Evolutionary conservation across 2,329 filamentous ascomycete species (phyloP).

Genomic region (Nemania bipapillata): DNA sequence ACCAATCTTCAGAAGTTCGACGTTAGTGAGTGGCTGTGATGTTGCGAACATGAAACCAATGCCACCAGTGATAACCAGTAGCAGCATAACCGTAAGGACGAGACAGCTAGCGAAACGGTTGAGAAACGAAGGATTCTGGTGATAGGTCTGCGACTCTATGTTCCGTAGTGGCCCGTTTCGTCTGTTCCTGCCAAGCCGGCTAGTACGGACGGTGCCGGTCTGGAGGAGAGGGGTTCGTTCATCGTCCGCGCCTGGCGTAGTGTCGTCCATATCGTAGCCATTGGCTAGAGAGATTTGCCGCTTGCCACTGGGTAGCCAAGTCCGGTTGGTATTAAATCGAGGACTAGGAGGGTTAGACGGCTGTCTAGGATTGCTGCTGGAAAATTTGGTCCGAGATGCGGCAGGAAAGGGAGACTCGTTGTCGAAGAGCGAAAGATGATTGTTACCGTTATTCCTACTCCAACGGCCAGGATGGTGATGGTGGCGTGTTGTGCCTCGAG

Average conservation of each 20-base stretch:
- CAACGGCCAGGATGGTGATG: conserved; percentile 80
- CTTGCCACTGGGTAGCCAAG: conserved; percentile 55
- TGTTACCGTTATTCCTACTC: conserved; percentile 73
- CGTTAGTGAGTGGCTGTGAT: conserved; percentile 83
- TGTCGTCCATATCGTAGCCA: conserved; percentile 83
- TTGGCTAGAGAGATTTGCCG: conserved; percentile 70
- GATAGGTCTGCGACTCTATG: conserved; percentile 77
- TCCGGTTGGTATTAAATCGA: conserved; percentile 56
- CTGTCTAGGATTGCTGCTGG: conserved; percentile 66
- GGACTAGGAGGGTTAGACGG: conserved; percentile 78
- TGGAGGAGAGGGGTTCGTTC: conserved; percentile 84
- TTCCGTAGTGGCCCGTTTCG: conserved; percentile 68
- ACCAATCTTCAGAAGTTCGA: conserved; percentile 81
- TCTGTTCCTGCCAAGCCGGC: conserved; percentile 67
- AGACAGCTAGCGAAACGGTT: conserved; percentile 85
- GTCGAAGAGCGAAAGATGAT: conserved; percentile 78
- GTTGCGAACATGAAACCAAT: conserved; percentile 91
- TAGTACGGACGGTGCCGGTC: conserved; percentile 66
- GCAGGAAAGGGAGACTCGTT: conserved; percentile 82
- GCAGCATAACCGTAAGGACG: conserved; percentile 81
- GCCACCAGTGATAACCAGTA: conserved; percentile 84
- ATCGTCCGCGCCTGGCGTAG: conserved; percentile 79
- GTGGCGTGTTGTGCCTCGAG: conserved; percentile 75
- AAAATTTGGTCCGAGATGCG: conserved; percentile 70
- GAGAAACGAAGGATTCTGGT: conserved; percentile 71